Conservation (phyloP, 1,139 yeast species). For the Candida tropicalis region DNA sequence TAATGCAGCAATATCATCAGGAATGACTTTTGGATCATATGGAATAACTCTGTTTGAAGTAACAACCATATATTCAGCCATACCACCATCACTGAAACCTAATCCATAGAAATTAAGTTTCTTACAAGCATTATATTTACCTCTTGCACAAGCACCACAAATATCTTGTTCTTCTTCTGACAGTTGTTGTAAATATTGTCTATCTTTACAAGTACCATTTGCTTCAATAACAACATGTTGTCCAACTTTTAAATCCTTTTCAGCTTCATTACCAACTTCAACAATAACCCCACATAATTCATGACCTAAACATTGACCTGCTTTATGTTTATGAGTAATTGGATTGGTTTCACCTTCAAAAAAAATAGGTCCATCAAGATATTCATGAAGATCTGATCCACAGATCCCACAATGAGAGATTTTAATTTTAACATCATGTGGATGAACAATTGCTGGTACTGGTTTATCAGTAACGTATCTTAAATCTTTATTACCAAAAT, state of each 20-base stretch:
- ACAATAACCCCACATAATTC: conserved; percentile 54
- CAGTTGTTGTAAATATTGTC: conserved; percentile 2
- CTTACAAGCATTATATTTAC: conserved; percentile 49
- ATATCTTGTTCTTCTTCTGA: background rate
- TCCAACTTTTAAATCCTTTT: conserved; percentile 5
- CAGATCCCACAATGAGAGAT: conserved; percentile 61
- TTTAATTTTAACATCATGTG: conserved; percentile 52
- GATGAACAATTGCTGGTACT: conserved; percentile 46
- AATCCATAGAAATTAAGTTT: conserved; percentile 46
- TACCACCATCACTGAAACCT: conserved; percentile 53
- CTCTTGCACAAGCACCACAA: conserved; percentile 49
- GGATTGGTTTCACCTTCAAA: conserved; percentile 30
- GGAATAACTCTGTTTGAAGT: conserved; percentile 49
- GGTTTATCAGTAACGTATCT: conserved; percentile 43
- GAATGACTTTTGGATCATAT: conserved; percentile 45
- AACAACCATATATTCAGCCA: conserved; percentile 52
- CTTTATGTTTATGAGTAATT: conserved; percentile 19
- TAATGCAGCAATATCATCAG: conserved; percentile 56
- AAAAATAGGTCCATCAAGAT: conserved; percentile 54
- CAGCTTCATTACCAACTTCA: conserved; percentile 24
- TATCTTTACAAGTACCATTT: conserved; percentile 47
- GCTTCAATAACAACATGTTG: conserved; percentile 49
- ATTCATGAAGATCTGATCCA: conserved; percentile 62
- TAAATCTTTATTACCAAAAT: conserved; percentile 51
- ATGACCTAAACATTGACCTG: conserved; percentile 47